Evolutionary conservation across 768 basidiomycete species (phyloP).

Genomic region (Mycena amicta): DNA sequence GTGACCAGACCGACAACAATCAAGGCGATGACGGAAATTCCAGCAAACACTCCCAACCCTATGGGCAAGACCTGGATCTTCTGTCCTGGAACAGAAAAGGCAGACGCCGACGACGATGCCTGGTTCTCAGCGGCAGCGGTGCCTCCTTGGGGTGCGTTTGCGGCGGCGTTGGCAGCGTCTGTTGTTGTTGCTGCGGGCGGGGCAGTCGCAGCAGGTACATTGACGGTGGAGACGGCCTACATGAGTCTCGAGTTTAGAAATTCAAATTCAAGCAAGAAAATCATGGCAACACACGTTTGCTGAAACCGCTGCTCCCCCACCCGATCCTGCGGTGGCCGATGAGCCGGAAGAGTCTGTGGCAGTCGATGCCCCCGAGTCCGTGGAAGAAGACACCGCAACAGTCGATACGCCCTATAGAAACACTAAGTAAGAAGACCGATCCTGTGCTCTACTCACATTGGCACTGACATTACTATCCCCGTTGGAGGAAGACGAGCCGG

Average conservation of each 20-base stretch:
- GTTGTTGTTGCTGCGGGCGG: slow-evolving; percentile 10
- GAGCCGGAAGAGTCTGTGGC: slow-evolving; percentile 13
- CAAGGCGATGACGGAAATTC: slow-evolving; percentile 82
- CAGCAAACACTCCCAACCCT: slow-evolving; percentile 82
- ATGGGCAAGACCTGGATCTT: slow-evolving; percentile 76
- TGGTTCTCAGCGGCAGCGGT: slow-evolving; percentile 39
- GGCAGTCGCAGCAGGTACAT: slow-evolving; percentile 12
- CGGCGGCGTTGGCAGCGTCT: background rate
- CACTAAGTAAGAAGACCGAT: no score
- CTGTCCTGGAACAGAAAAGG: slow-evolving; percentile 73
- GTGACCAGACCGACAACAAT: slow-evolving; percentile 84
- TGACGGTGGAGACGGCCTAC: slow-evolving; percentile 6
- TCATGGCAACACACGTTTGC: slow-evolving; percentile 13
- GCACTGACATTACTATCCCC: background rate
- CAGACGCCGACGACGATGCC: slow-evolving; percentile 37
- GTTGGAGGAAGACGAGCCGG: slow-evolving; percentile 5
- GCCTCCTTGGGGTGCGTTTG: slow-evolving; percentile 18
- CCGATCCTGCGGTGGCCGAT: slow-evolving; percentile 18
- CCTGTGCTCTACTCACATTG: no score
- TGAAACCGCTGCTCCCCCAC: slow-evolving; percentile 24
- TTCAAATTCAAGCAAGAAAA: background rate
- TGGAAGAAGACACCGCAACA: no score
- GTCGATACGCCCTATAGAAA: no score
- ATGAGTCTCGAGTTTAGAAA: background rate
- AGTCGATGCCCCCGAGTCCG: no score